Evolutionary conservation across 176 grass and related monocot species (phyloP).

Genomic region (Guadua angustifolia): DNA sequence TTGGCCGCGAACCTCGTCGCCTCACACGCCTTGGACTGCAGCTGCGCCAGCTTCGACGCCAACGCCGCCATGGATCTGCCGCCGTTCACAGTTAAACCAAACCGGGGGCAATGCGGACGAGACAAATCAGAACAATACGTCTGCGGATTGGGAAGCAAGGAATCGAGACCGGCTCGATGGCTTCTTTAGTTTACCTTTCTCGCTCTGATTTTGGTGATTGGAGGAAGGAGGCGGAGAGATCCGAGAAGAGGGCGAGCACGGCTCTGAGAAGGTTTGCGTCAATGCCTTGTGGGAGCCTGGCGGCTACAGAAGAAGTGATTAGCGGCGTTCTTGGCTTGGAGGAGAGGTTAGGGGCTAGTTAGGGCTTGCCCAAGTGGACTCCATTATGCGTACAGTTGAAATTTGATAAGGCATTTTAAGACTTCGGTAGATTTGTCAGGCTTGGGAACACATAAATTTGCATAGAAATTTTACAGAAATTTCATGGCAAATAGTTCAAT

Average conservation of each 20-base stretch:
- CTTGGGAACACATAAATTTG: neutral
- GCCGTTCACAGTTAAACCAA: neutral
- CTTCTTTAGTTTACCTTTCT: neutral
- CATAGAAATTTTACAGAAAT: too few species aligned
- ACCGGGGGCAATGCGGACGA: constrained; percentile 7
- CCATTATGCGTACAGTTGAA: neutral
- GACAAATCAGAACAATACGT: neutral
- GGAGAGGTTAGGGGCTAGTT: neutral
- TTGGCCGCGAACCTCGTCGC: constrained; percentile 55
- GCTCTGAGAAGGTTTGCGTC: neutral
- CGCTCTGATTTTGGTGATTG: neutral
- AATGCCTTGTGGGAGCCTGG: neutral
- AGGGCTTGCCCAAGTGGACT: neutral
- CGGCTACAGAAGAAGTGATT: neutral
- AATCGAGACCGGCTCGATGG: neutral
- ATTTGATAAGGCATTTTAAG: neutral
- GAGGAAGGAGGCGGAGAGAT: constrained; percentile 31
- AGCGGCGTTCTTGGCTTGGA: constrained; percentile 27
- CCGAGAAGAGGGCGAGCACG: neutral
- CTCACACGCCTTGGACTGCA: constrained; percentile 66
- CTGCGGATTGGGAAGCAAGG: neutral
- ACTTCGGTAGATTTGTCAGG: neutral
- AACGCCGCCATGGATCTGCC: constrained; percentile 50
- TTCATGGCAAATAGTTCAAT: too few species aligned
- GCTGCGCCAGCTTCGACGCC: constrained; percentile 63